These are phyloP conservation scores for Blastomyces percursus DNA, from an alignment of 2,329 filamentous ascomycete species.

Conservation along the genomic window DNA sequence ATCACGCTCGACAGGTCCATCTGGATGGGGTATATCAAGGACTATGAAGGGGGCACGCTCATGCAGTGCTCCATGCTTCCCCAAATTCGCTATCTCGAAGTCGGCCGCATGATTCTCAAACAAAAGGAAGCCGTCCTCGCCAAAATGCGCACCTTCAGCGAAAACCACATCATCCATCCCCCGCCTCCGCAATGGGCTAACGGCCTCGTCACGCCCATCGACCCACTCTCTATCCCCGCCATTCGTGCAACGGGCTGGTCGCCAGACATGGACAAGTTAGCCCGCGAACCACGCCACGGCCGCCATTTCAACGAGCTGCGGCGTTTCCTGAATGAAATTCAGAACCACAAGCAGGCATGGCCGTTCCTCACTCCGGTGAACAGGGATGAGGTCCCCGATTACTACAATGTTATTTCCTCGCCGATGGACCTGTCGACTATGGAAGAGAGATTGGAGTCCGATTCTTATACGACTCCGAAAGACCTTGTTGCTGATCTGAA, in stretches of 20 bases:
- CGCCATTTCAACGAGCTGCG: conserved; percentile 79
- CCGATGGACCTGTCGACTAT: conserved; percentile 82
- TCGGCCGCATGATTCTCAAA: conserved; percentile 74
- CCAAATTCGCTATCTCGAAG: conserved; percentile 71
- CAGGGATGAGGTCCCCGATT: conserved; percentile 75
- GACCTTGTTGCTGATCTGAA: conserved; percentile 71
- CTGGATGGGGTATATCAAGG: conserved; percentile 95
- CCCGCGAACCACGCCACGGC: conserved; percentile 72
- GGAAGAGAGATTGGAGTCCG: conserved; percentile 77
- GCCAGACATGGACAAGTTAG: conserved; percentile 79
- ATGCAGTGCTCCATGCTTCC: conserved; percentile 92
- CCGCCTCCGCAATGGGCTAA: conserved; percentile 60
- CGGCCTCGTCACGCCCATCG: conserved; percentile 54
- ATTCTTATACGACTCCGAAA: conserved; percentile 68
- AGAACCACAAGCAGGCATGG: conserved; percentile 75
- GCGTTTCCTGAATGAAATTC: conserved; percentile 71
- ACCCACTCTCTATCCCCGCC: conserved; percentile 65
- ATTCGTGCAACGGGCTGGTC: conserved; percentile 78
- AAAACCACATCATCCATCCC: conserved; percentile 64
- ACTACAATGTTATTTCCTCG: conserved; percentile 83
- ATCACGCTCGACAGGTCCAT: conserved; percentile 68
- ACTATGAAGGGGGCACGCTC: conserved; percentile 84
- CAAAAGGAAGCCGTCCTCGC: conserved; percentile 78
- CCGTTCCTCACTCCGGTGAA: conserved; percentile 77
- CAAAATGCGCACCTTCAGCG: conserved; percentile 71